Percentiles rank a stretch among this genome's conserved stretches.
Evolutionary conservation across 495 filamentous ascomycete species (phyloP).

Genomic region (Trichoderma parareesei): DNA sequence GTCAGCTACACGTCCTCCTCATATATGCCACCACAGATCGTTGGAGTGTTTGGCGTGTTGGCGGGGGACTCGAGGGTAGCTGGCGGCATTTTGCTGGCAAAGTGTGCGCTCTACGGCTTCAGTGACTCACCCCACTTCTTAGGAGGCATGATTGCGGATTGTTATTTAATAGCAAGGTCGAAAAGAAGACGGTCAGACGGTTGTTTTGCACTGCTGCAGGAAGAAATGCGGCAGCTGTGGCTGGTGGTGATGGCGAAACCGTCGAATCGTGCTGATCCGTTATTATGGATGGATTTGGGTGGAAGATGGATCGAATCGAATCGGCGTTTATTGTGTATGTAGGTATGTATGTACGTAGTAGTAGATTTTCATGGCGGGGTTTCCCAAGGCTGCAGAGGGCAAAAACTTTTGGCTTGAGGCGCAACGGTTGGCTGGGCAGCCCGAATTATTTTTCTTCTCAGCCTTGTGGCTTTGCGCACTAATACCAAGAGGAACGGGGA

Average conservation of each 20-base stretch:
- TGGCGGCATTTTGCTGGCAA: not conserved
- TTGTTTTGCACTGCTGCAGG: not conserved
- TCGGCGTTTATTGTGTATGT: no score
- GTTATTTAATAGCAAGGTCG: not conserved
- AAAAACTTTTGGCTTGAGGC: not conserved
- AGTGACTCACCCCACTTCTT: conserved; percentile 30
- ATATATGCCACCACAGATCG: not conserved
- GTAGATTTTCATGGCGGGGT: conserved; percentile 2
- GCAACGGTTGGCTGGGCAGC: no score
- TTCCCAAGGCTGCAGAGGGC: not conserved
- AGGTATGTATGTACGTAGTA: not conserved
- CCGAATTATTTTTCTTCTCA: no score
- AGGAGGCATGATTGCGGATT: conserved; percentile 22
- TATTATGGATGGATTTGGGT: no score
- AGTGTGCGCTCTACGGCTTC: not conserved
- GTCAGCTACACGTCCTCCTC: conserved; percentile 14
- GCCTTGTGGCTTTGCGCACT: no score
- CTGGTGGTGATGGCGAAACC: not conserved
- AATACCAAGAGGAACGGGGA: no score
- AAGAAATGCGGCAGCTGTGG: not conserved
- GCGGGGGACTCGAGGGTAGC: not conserved
- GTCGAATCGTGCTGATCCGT: not conserved
- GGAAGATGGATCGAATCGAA: no score
- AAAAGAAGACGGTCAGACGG: not conserved
- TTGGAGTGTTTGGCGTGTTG: not conserved